These are phyloP conservation scores for Asterochloris erici DNA, from an alignment of 139 green algal species.

Conservation along the genomic window DNA sequence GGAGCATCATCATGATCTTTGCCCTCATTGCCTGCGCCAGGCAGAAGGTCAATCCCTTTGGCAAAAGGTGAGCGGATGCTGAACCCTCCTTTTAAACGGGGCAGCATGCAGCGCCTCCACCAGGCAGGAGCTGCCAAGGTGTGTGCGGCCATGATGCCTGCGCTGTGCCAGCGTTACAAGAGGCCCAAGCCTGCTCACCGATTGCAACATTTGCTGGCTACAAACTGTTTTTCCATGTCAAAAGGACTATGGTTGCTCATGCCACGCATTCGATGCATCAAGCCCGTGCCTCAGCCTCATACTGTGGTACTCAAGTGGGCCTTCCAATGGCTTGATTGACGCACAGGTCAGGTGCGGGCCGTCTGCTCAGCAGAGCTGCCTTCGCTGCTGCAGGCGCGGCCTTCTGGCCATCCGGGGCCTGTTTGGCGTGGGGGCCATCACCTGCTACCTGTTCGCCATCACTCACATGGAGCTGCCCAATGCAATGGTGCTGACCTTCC, in stretches of 20 bases:
- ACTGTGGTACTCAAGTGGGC: background rate
- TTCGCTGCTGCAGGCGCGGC: conserved; percentile 10
- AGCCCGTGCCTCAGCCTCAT: background rate
- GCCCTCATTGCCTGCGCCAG: conserved; percentile 16
- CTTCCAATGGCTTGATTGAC: background rate
- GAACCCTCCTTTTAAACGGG: background rate
- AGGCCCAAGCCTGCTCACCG: background rate
- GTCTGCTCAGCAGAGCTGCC: background rate
- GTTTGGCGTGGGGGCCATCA: conserved; percentile 30
- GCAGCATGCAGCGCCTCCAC: background rate
- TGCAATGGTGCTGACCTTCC: conserved; percentile 40
- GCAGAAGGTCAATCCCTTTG: conserved; percentile 19
- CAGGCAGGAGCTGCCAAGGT: background rate
- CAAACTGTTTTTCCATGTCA: no score
- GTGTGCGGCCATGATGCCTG: background rate
- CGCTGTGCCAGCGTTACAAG: background rate
- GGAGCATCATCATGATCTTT: conserved; percentile 17
- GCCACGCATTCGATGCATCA: no score
- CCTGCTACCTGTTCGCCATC: conserved; percentile 29
- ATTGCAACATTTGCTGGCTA: background rate
- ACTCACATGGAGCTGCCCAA: conserved; percentile 38
- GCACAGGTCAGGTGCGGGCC: no score
- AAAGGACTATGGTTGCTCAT: no score
- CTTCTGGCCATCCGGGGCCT: conserved; percentile 21
- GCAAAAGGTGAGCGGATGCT: conserved; percentile 21